Conservation (phyloP, 768 basidiomycete genomes). For the Daedaleopsis nitida region DNA sequence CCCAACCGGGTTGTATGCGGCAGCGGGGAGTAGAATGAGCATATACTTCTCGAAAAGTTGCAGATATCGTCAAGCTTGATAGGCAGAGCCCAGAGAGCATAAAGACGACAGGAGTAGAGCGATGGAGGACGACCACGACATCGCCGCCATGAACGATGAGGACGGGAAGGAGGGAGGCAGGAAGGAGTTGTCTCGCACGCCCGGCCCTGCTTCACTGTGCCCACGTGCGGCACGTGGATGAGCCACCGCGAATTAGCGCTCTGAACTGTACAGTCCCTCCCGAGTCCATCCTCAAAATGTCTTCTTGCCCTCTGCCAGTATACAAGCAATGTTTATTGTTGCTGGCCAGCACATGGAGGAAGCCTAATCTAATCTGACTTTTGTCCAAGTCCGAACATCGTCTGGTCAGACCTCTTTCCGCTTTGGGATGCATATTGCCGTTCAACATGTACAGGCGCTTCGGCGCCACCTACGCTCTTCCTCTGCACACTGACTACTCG, state of each 20-base stretch:
- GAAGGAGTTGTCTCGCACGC: conserved; percentile 23
- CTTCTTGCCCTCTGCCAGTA: not conserved
- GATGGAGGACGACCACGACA: not conserved
- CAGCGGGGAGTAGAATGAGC: not conserved
- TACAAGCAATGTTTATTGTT: not conserved
- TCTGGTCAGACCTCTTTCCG: too few relatives aligned
- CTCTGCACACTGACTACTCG: not conserved
- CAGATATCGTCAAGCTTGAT: not conserved
- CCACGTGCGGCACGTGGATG: conserved; percentile 20
- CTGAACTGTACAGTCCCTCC: conserved; percentile 19
- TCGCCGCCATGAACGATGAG: conserved; percentile 8
- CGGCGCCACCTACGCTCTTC: not conserved
- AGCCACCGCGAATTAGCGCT: conserved; percentile 13
- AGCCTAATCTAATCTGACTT: too few relatives aligned
- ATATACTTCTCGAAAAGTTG: not conserved
- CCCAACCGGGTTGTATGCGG: not conserved
- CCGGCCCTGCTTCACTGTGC: conserved; percentile 17
- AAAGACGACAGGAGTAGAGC: not conserved
- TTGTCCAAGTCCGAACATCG: too few relatives aligned
- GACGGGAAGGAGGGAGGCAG: conserved; percentile 21
- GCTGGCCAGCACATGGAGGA: too few relatives aligned
- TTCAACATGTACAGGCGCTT: too few relatives aligned
- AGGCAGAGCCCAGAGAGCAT: not conserved
- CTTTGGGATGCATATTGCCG: too few relatives aligned
- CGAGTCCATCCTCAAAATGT: conserved; percentile 6